Base-by-base conservation (phyloP, 2,329 filamentous ascomycete species). In the Plenodomus lindquistii region DNA sequence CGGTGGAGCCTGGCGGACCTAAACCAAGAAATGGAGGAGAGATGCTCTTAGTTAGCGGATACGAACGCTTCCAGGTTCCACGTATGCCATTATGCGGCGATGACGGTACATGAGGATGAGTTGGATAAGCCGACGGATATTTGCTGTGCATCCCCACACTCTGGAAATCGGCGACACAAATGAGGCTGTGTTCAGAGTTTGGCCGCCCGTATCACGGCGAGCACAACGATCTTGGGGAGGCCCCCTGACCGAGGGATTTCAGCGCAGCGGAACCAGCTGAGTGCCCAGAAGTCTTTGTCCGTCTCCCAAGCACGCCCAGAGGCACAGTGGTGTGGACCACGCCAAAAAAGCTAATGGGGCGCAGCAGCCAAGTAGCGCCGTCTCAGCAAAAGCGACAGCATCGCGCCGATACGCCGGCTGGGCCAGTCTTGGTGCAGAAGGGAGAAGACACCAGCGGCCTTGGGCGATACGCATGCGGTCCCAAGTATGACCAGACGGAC, bases 1-100 rank as follows among this genome's bases (percentile, higher is more conserved):
- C 45, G 54, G 62, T 66, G 65, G 65, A 68, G 60, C 54, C 57
- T 61, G 63, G 60, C 62, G 60, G 66, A 63, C 45, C 44, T 37
- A 50, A 48, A 59, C 59, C 37, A 63, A 54, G 59, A 46, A 63
- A 41, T 42, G 56, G 47, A 50, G 48, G 48, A 46, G 46, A 37
- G 39, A 31, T 42, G 46, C 40, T 46, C 48, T 52, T 55, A 55
- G 54, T 48, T 44, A 34, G 29, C 46, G 47, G 47, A 49, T 31
- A 45, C 47, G 51, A 40, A 40, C 44, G 44, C 42, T 49, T 65
- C 57, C 52, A 59, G 50, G 52, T 49, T 37, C 18, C 35, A 37
- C 35, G 35, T 37, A 17, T 20, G 18, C 27, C 27, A 15, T 13
- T 4, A 31, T 31, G 11, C 27, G 10, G 27, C 27, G 9, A 31